Evolutionary conservation across 257 asterid genomes (phyloP), one percentile per base, ranked within the genome.

Genomic region (Solanum medicagineum): DNA sequence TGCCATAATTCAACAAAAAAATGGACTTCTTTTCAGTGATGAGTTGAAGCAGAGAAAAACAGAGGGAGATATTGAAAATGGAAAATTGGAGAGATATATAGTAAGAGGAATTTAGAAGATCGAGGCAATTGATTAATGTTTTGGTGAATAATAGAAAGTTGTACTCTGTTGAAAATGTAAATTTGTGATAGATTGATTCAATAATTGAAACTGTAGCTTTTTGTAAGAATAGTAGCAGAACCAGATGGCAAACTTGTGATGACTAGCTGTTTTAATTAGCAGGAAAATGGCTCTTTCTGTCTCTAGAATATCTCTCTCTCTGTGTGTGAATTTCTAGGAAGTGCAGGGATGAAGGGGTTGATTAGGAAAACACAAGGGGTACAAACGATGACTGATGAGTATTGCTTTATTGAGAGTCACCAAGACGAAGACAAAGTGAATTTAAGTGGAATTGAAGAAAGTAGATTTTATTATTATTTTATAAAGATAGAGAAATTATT

Each of bases 71-170:
- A 29, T 2, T 29, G 32, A 29, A 53, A 86, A 81, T 17, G 8
- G 69, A 85, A 83, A 44, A 90, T 88, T 83, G 94, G 89, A 90
- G 93, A 86, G 87, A 70, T 59, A 85, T 44, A 73, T 13, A 83
- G 44, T n/a, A 87, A 55, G 83, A 83, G 85, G 77, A 85, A 70
- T 90, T 87, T 85, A 82, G 42, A 86, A 83, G 80, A 90, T 87
- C 94, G 92, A 90, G 92, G 90, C 87, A n/a, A 42, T 9, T 69
- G n/a, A 89, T 80, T 42, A 73, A 89, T 82, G 89, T 86, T 36
- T 36, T 62, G 89, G 87, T 85, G 60, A 88, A 60, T 60, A 7
- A 32, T 10, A n/a, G n/a, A n/a, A 45, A 45, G 55, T 11, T 12
- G 59, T 74, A n/a, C 13, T 45, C 13, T 11, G 2, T 65, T 65